These are phyloP conservation scores for Phytophthora foliorum DNA, from an alignment of 352 stramenopile species.

Conservation along the genomic window DNA sequence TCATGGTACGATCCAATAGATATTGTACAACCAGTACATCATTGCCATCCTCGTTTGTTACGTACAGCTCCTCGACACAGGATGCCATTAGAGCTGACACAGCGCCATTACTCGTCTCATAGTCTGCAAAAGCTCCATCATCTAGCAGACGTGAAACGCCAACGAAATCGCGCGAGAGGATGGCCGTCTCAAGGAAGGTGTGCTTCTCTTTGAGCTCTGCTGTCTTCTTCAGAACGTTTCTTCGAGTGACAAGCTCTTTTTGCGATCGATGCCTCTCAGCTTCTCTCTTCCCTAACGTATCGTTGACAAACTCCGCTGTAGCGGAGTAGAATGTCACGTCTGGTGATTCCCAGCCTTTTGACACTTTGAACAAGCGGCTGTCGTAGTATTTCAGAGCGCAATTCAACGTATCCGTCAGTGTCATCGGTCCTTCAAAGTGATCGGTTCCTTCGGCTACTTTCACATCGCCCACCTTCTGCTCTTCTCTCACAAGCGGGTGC, in stretches of 20 bases:
- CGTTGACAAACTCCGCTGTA: constrained; percentile 45
- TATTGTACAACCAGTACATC: constrained; percentile 69
- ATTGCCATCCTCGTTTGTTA: constrained; percentile 60
- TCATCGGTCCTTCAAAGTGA: constrained; percentile 44
- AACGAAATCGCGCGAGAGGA: constrained; percentile 57
- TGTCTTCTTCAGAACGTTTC: constrained; percentile 58
- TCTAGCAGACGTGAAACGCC: constrained; percentile 52
- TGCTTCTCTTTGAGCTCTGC: constrained; percentile 58
- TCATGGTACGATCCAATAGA: constrained; percentile 59
- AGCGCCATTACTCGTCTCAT: constrained; percentile 55
- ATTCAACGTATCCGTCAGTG: constrained; percentile 55
- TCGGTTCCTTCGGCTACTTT: constrained; percentile 1
- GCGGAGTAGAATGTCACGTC: constrained; percentile 47
- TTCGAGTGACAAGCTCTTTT: constrained; percentile 51
- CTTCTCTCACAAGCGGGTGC: constrained; percentile 43
- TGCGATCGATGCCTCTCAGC: constrained; percentile 26
- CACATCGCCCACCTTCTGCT: constrained; percentile 2
- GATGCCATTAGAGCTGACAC: constrained; percentile 62
- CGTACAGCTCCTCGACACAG: constrained; percentile 67
- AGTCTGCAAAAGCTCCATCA: constrained; percentile 70
- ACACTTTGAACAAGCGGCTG: constrained; percentile 38
- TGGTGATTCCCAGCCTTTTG: constrained; percentile 44
- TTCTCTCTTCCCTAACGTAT: constrained; percentile 30
- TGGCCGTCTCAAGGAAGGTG: constrained; percentile 48
- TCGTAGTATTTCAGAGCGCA: constrained; percentile 58